Base-by-base conservation (phyloP, 2,329 filamentous ascomycete species). In the Cladosporium sphaerospermum region DNA sequence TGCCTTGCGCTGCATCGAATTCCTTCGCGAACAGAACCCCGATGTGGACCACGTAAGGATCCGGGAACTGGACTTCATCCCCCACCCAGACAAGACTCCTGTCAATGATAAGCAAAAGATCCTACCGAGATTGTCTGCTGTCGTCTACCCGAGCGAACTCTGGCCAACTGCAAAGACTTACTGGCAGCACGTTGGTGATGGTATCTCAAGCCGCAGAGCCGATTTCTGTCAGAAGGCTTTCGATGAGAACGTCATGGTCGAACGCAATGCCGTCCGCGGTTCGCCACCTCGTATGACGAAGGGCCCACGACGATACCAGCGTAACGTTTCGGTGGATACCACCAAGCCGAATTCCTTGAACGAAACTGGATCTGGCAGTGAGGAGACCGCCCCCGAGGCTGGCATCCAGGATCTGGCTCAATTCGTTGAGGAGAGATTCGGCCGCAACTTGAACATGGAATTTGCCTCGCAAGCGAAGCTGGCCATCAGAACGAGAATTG, bases 111-210 rank as follows among this genome's bases (percentile, higher is more conserved):
- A 67, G 9, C 64, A 68, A 4, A 72, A 77, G 33, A 74, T 75
- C 3, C 68, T 71, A 16, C 73, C 75, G 0, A 68, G 63, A 37
- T 58, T 78, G 3, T 75, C 71, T 5, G 75, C 73, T 19, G 83
- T 96, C 3, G 67, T 97, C 40, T 89, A 86, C 61, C 81, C 84
- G 0, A 75, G 79, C 43, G 80, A 83, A 10, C 72, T 82, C 14
- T 91, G 85, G 62, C 72, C 81, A 4, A 70, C 87, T 55, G 88
- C 89, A n/a, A 97, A 96, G 69, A 82, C 90, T 63, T 96, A 95
- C 64, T 99, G 93, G 93, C 93, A 97, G 69, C 93, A 99, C 69
- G 87, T 88, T 0, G 93, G 93, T 16, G 91, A 96, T 57, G 93
- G 93, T 13, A 78, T 96, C 11, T 96, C 91, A 0, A 96, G 91